Evolutionary conservation across 1,139 yeast genomes (phyloP), one percentile per base, ranked within the genome.

Genomic region (Magnusiomyces fungicola): DNA sequence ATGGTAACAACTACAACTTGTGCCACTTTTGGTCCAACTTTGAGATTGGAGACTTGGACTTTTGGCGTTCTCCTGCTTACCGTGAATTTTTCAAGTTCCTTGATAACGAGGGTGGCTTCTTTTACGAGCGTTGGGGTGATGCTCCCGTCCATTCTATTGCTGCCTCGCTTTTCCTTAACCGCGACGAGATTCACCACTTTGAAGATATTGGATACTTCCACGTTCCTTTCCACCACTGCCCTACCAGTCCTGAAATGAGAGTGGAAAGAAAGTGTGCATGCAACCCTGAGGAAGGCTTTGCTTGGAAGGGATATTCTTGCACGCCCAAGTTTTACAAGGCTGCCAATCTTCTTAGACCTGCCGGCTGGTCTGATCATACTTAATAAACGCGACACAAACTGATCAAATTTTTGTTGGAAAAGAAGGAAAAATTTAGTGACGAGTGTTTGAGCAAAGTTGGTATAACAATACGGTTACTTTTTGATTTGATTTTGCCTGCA

Each of bases 71-170:
- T 23, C 78, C 81, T 47, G 86, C 86, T 18, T 86, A 85, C 65
- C 66, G 69, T 49, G 73, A 75, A 47, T 86, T 81, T 66, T 87
- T 86, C 59, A 83, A 83, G 32, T 71, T 74, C 61, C 75, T 86
- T 59, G 96, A 86, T 65, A 69, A 78, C 56, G 77, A 84, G 16
- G 96, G 95, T 61, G 95, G 95, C 3, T 87, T 87, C 70, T 87
- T 83, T 69, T 87, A 87, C 65, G 95, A 87, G 69, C 76, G 95
- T 64, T 87, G 95, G 95, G 95, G 95, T 53, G 96, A 86, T 68
- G 95, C 95, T 12, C 95, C 96, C 36, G 82, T 87, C 37, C 96
- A 87, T 64, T 83, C 95, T 14, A 79, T 87, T 60, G 95, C 92
- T 14, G 95, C 85, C n/a, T 72, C 90, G 2, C 69, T 86, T 53